Evolutionary conservation across 352 stramenopile species (phyloP).

Genomic region (Vaucheria bursata): DNA sequence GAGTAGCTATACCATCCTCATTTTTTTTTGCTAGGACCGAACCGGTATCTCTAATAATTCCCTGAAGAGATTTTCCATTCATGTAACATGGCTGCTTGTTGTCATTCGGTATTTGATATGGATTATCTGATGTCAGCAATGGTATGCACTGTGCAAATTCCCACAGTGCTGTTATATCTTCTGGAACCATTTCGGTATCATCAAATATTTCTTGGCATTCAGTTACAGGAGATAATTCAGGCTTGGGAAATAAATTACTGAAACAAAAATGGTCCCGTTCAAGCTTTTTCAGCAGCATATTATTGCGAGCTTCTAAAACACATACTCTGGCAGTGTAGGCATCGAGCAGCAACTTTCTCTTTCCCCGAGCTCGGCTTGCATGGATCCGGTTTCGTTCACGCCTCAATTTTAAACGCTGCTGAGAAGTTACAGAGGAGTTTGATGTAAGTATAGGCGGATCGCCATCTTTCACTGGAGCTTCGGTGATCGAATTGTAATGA

Average conservation of each 20-base stretch:
- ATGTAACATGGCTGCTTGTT: no score
- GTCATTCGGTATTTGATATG: no score
- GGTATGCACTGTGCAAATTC: not conserved
- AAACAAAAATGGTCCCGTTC: not conserved
- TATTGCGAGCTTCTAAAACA: not conserved
- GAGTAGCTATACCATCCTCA: no score
- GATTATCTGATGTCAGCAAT: no score
- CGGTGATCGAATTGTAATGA: constrained; percentile 11
- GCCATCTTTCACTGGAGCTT: not conserved
- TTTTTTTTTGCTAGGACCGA: no score
- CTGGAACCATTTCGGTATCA: not conserved
- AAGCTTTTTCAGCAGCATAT: not conserved
- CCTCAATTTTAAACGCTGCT: no score
- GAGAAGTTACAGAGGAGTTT: not conserved
- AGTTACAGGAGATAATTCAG: not conserved
- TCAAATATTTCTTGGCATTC: no score
- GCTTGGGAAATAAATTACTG: not conserved
- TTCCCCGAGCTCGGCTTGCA: constrained; percentile 46
- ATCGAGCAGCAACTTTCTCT: constrained; percentile 49
- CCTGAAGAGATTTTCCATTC: no score
- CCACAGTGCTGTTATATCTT: constrained; percentile 1
- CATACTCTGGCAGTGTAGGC: constrained; percentile 36
- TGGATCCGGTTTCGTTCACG: constrained; percentile 50
- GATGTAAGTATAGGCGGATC: not conserved
- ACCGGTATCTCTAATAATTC: no score